phyloP scores from a whole-genome alignment of 2,329 filamentous ascomycete genomes.

The Paradendryphiella salina region DNA sequence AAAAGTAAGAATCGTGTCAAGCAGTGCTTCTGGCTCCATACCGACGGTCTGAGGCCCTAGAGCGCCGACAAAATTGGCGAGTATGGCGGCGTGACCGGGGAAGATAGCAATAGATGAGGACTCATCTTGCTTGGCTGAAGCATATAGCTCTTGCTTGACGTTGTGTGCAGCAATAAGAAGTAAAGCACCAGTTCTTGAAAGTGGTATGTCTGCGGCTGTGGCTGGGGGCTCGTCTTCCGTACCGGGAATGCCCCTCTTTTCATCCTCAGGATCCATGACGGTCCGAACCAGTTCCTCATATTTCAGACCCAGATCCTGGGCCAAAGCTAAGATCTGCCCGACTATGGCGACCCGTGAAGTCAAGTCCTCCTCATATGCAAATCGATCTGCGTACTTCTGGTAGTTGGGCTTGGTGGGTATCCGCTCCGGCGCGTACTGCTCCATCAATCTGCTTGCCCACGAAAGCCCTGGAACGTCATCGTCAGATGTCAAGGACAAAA shows the following conservation, averaged over 20 bases:
- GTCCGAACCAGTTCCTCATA: slow-evolving; percentile 54
- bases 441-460: slow-evolving; percentile 63
- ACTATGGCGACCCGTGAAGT: slow-evolving; percentile 66
- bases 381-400: slow-evolving; percentile 65
- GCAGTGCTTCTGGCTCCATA: slow-evolving; percentile 54
- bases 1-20: slow-evolving; percentile 59
- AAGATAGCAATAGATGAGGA: slow-evolving; percentile 54
- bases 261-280: slow-evolving; percentile 45
- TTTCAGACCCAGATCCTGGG: slow-evolving; percentile 59
- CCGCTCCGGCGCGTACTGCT: slow-evolving; percentile 67
- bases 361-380: slow-evolving; percentile 65
- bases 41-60: slow-evolving; percentile 44
- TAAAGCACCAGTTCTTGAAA: slow-evolving; percentile 60
- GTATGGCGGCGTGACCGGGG: slow-evolving; percentile 56
- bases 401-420: slow-evolving; percentile 60
- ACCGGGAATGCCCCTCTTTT: slow-evolving; percentile 49
- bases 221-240: slow-evolving; percentile 61
- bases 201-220: slow-evolving; percentile 57
- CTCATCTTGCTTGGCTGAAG: slow-evolving; percentile 42
- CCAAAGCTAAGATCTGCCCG: slow-evolving; percentile 72
- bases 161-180: slow-evolving; percentile 59
- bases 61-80: slow-evolving; percentile 56
- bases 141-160: slow-evolving; percentile 55
- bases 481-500: slow-evolving; percentile 55
- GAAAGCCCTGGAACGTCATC: slow-evolving; percentile 55